Evolutionary conservation across 345 rosid genomes (phyloP).

Genomic region (Nephelium lappaceum): DNA sequence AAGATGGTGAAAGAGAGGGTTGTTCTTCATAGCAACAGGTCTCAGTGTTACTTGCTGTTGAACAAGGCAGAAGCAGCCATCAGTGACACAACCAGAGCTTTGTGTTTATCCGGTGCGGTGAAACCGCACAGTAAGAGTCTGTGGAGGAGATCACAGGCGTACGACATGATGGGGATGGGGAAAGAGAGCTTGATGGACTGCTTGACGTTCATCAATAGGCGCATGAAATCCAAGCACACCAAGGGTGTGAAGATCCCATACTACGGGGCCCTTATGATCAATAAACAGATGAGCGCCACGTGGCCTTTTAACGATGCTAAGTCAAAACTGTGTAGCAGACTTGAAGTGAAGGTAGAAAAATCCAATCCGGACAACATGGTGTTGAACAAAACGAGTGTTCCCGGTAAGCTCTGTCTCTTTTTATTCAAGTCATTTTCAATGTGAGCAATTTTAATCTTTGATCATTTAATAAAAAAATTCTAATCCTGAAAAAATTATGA

Average conservation of each 20-base stretch:
- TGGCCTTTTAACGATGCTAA: slow-evolving; percentile 42
- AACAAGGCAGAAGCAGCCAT: slow-evolving; percentile 57
- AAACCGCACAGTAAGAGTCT: slow-evolving; percentile 69
- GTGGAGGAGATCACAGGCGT: slow-evolving; percentile 96
- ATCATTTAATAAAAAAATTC: not conserved
- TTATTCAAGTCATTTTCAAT: too few relatives aligned
- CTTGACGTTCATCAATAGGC: slow-evolving; percentile 54
- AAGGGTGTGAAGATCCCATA: slow-evolving; percentile 47
- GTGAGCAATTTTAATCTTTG: not conserved
- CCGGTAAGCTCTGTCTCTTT: not conserved
- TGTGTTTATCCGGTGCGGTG: slow-evolving; percentile 47
- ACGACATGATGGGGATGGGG: slow-evolving; percentile 60
- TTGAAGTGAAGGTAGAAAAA: slow-evolving; percentile 1
- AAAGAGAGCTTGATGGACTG: slow-evolving; percentile 86
- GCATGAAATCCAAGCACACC: slow-evolving; percentile 28
- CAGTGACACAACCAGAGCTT: slow-evolving; percentile 80
- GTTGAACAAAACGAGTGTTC: slow-evolving; percentile 9
- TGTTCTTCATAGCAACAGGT: slow-evolving; percentile 74
- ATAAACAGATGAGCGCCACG: slow-evolving; percentile 68
- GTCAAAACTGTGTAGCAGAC: slow-evolving; percentile 15
- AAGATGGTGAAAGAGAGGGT: slow-evolving; percentile 58
- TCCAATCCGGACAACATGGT: not conserved
- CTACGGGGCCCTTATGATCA: slow-evolving; percentile 65
- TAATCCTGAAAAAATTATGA: too few relatives aligned
- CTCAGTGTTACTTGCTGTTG: slow-evolving; percentile 70